phyloP scores from a whole-genome alignment of 2,329 filamentous ascomycete genomes.

The Tolypocladium ovalisporum region DNA sequence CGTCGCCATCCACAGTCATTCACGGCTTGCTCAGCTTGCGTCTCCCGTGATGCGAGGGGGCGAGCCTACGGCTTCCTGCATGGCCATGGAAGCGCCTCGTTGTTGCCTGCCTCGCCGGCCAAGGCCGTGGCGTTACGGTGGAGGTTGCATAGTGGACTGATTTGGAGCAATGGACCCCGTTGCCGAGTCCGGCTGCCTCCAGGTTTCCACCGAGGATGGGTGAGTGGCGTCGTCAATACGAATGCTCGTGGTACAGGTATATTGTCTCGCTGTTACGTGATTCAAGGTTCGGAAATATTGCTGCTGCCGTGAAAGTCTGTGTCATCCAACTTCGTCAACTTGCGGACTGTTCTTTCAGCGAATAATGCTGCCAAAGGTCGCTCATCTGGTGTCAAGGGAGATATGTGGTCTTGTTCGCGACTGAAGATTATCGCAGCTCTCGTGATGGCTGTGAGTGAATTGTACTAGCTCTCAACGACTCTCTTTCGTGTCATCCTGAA shows the following conservation, averaged over 20 bases:
- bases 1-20: neutral
- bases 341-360: neutral
- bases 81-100: neutral
- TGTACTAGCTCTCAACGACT: too few relatives aligned
- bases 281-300: neutral
- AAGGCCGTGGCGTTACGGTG: neutral
- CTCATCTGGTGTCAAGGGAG: neutral
- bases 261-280: neutral
- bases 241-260: neutral
- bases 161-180: neutral
- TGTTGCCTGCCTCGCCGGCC: neutral
- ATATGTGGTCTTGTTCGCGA: neutral
- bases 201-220: neutral
- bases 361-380: neutral
- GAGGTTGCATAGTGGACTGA: neutral
- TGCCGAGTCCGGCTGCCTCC: neutral
- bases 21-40: neutral
- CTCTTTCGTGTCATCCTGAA: neutral
- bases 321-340: neutral
- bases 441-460: neutral
- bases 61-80: neutral
- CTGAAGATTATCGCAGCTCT: neutral
- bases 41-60: neutral
- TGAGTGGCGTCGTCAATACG: neutral
- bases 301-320: neutral